Evolutionary conservation across 495 filamentous ascomycete genomes (phyloP), one percentile per base, ranked within the genome.

Genomic region (Daldinia vernicosa): DNA sequence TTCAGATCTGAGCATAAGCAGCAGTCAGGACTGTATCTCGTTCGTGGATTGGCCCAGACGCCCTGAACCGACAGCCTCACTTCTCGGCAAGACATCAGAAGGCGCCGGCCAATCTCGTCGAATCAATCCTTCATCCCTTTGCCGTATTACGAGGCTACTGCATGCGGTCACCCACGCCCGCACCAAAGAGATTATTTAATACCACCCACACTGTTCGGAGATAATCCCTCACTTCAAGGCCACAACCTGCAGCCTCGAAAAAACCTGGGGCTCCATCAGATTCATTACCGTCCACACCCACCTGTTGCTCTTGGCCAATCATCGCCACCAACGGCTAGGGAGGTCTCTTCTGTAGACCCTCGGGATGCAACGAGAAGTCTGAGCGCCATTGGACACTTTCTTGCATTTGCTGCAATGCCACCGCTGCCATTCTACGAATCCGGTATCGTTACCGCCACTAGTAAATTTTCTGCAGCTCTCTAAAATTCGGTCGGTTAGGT

Each of bases 61-160:
- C 69, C 75, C 68, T 72, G 75, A 71, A 60, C 39, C 32, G 71
- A 74, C 75, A 77, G 75, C 75, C 75, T 77, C 75, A 77, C 69
- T 76, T 75, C 69, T 67, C 71, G 68, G 73, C 74, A 72, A 75
- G 71, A 76, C 74, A 71, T 65, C 73, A 72, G 33, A 59, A 69
- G 70, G 32, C 70, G 66, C 66, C 70, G 43, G 27, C 70, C 66
- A 73, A 73, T 73, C 66, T 66, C 26, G 60, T 73, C 66, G 57
- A 69, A 69, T 65, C 43, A 64, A 60, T 50, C 61, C 19, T 66
- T 50, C 62, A 69, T 73, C 70, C 70, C 70, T 73, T 69, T 73
- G 24, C 70, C 52, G 70, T 73, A 75, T 77, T 77, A 75, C 75
- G 69, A 77, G 73, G 75, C 75, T 77, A 72, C 68, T 77, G 75